A percentile compares a stretch with the other conserved stretches of the same genome.
Conservation (phyloP, 1,284 basidiomycete genomes). For the Cutaneotrichosporon daszewskae region DNA sequence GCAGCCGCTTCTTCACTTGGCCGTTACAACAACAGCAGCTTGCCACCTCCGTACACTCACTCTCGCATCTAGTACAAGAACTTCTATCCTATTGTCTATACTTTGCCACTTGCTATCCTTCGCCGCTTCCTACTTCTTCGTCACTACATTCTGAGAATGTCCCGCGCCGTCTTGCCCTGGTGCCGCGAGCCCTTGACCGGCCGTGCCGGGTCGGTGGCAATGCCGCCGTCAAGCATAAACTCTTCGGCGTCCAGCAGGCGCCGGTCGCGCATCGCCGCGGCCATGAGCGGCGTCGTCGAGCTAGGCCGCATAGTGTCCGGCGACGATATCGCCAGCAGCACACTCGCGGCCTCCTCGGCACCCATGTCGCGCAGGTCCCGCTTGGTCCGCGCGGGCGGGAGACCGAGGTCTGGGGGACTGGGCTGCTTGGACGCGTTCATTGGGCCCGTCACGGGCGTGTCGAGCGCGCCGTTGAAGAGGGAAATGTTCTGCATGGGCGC, state of each 20-base stretch:
- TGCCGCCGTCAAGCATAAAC: slow-evolving; percentile 34
- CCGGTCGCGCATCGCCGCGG: slow-evolving; percentile 6
- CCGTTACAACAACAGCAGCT: no score
- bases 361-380: slow-evolving; percentile 18
- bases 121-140: no score
- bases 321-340: slow-evolving; percentile 39
- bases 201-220: background rate
- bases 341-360: slow-evolving; percentile 41
- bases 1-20: no score
- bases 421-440: slow-evolving; percentile 9
- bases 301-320: slow-evolving; percentile 38
- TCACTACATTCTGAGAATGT: slow-evolving; percentile 40
- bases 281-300: slow-evolving; percentile 22
- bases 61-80: no score
- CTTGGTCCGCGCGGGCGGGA: slow-evolving; percentile 1
- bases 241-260: slow-evolving; percentile 35
- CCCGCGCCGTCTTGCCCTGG: slow-evolving; percentile 41
- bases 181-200: background rate
- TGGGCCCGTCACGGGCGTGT: slow-evolving; percentile 19
- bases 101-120: no score
- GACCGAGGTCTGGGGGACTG: slow-evolving; percentile 11
- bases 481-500: slow-evolving; percentile 37
- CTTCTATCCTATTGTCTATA: no score
- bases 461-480: slow-evolving; percentile 34
- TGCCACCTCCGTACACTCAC: no score